Evolutionary conservation across 257 asterid species (phyloP), one percentile per base, ranked within the genome.

Genomic region (Avicennia marina): DNA sequence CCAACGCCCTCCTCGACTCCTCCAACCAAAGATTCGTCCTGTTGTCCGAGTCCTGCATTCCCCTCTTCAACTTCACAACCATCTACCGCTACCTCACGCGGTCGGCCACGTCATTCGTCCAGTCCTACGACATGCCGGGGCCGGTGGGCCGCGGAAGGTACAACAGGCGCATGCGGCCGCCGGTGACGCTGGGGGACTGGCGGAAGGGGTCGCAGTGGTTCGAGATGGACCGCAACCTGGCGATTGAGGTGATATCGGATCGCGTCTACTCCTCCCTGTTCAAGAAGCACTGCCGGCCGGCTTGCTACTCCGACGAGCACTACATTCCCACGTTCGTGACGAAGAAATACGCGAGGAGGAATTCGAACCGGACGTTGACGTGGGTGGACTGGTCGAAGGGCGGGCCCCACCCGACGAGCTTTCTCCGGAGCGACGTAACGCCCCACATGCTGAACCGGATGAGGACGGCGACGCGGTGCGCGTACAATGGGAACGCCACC

Each of bases 191-290:
- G 1, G 52, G 45, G 0, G 55, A 76, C 2, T 82, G 86, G 86
- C 72, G 83, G 0, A 82, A 79, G 24, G 86, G 84, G 0, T 66
- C 84, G 0, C 90, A 82, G 5, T 82, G 84, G 86, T 76, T 82
- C 7, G 80, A 79, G 18, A 16, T 76, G 19, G 62, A 78, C 31
- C 72, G 86, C 2, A 63, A 73, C 2, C 49, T 79, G 1, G 90
- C 84, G 6, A 5, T 73, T 7, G 69, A 64, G 11, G 44, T 74
- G 1, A 53, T 78, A 2, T 56, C 84, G 0, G 90, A 82, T 18
- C 13, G 48, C 9, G 64, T 24, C 7, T 78, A 68, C 34, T 67
- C 40, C 34, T 9, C 56, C 0, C 21, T 74, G 25, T 81, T 81
- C 64, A 64, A 40, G 43, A 60, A 22, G 4, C 64, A 56, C 2